A percentile compares a stretch with the other conserved stretches of the same genome.
Conservation (phyloP, 2,329 filamentous ascomycete species). For the Ceratocystis albifundus region DNA sequence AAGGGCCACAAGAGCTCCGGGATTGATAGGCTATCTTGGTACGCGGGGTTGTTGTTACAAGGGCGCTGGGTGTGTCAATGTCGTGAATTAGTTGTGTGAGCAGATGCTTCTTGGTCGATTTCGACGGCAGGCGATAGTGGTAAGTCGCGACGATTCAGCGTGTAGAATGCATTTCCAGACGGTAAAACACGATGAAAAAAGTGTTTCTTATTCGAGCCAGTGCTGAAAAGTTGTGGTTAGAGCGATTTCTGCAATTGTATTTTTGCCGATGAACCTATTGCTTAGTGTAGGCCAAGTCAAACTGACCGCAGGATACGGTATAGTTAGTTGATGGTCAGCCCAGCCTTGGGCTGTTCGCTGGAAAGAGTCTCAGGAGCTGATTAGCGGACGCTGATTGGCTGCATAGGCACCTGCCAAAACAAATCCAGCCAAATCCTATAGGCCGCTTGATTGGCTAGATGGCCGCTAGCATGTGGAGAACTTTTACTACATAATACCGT, state of each 20-base stretch:
- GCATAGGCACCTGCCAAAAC: slow-evolving; percentile 15
- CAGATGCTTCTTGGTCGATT: neutral
- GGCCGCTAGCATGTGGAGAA: neutral
- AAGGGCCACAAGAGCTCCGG: neutral
- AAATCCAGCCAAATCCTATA: neutral
- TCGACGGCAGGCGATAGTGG: neutral
- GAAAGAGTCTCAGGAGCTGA: neutral
- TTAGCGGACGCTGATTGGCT: slow-evolving; percentile 21
- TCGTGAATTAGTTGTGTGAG: neutral
- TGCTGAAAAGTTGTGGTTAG: neutral
- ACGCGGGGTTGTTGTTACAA: neutral
- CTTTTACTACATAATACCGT: too few species aligned
- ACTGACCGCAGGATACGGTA: neutral
- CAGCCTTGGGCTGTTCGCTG: neutral
- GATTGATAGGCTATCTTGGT: neutral
- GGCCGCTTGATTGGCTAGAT: neutral
- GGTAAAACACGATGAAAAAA: neutral
- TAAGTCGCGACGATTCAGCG: slow-evolving; percentile 2
- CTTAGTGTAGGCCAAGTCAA: neutral
- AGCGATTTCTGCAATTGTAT: neutral
- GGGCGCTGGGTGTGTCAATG: neutral
- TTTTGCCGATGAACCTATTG: neutral
- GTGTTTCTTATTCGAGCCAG: neutral
- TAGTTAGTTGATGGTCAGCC: neutral
- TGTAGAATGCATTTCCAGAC: neutral